Conservation (phyloP, 2,329 filamentous ascomycete species). For the Scortechinia acanthostroma region DNA sequence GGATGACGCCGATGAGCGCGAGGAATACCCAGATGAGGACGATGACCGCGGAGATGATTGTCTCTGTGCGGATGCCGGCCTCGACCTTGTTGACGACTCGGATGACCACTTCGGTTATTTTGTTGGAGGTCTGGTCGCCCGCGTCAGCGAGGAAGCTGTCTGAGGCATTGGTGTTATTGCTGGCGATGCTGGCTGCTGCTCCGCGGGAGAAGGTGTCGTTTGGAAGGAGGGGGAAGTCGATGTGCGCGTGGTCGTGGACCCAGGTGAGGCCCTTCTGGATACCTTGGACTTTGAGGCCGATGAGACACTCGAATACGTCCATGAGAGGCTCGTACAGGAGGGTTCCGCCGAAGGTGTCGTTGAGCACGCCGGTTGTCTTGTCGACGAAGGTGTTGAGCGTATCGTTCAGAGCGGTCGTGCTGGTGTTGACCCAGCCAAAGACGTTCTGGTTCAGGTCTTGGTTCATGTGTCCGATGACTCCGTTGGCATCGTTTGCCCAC, state of each 20-base stretch:
- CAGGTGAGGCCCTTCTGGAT: conserved; percentile 85
- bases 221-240: conserved; percentile 71
- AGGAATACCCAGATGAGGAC: conserved; percentile 73
- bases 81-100: conserved; percentile 63
- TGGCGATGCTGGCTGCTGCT: conserved; percentile 45
- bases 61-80: conserved; percentile 66
- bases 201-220: conserved; percentile 73
- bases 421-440: conserved; percentile 80
- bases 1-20: conserved; percentile 65
- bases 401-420: conserved; percentile 74
- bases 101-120: conserved; percentile 70
- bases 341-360: conserved; percentile 74
- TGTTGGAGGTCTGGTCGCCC: conserved; percentile 67
- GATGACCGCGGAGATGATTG: conserved; percentile 70
- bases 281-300: conserved; percentile 76
- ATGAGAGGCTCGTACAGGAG: conserved; percentile 71
- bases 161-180: conserved; percentile 47
- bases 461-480: conserved; percentile 65
- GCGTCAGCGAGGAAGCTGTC: conserved; percentile 72
- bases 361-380: conserved; percentile 68
- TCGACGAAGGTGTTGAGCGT: conserved; percentile 79
- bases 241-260: conserved; percentile 79
- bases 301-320: conserved; percentile 78
- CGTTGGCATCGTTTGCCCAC: conserved; percentile 74
- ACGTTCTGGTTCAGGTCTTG: conserved; percentile 25